Evolutionary conservation across 441 rosid species (phyloP), one percentile per base, ranked within the genome.

Genomic region (Arabidopsis lyrata): DNA sequence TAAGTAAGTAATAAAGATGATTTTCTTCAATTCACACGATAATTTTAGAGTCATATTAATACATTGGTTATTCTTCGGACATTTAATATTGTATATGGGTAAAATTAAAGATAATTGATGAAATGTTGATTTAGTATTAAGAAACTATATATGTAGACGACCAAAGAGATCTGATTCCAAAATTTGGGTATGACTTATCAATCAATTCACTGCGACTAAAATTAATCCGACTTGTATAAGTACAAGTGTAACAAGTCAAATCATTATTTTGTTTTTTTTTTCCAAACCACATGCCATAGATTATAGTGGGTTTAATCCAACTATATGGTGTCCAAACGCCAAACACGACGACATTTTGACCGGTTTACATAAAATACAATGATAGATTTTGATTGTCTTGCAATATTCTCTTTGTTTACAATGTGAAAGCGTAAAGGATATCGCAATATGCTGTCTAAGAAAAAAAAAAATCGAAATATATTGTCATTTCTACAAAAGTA

Each of bases 161-260:
- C 16, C 16, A 42, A 42, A 45, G 8, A 49, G 11, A 34, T n/a
- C 27, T 4, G 42, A 31, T 34, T 41, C 32, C 3, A 0, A 39
- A 53, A 2, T 36, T 48, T 2, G 52, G 67, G 49, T 60, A 36
- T 24, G 8, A 61, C 52, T 71, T 49, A 60, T 5, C 68, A 12
- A 60, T 49, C 67, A 60, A 50, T 16, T 29, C 24, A 62, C 8
- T 49, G 29, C 31, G 3, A 50, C 20, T 31, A 32, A 71, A 27
- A 15, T 0, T 48, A 74, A 57, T 31, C 42, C 66, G 5, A 55
- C 32, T 54, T 73, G 65, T 8, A 20, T 31, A 8, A 57, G 52
- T 52, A 56, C 5, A 41, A 59, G 47, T 66, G 68, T 67, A 74
- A 56, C 5, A 41, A 59, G 47, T 66, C 73, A 74, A 74, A 59